Conservation (phyloP, 2,329 filamentous ascomycete genomes). For the Aspergillus uvarum region DNA sequence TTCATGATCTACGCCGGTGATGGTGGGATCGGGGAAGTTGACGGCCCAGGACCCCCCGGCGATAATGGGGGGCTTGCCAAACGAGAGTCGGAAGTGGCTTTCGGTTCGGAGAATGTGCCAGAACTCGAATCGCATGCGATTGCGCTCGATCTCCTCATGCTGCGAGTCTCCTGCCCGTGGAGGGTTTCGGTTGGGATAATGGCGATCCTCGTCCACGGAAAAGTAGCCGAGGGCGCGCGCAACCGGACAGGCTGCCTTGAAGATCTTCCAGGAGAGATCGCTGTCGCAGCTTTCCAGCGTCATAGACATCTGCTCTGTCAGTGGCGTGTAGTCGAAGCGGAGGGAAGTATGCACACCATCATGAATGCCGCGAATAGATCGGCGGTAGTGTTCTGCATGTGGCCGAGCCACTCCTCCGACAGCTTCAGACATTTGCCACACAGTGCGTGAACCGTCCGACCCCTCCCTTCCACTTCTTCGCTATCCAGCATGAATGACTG, state of each 20-base stretch:
- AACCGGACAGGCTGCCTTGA: conserved; percentile 12
- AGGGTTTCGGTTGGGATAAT: not conserved
- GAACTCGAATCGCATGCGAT: conserved; percentile 23
- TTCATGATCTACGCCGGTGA: conserved; percentile 16
- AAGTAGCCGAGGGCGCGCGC: conserved; percentile 18
- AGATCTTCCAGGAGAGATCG: conserved; percentile 16
- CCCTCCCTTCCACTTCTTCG: not conserved
- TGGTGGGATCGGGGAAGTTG: conserved; percentile 21
- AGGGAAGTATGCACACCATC: conserved; percentile 8
- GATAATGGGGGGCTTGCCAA: conserved; percentile 19
- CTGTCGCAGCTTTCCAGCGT: conserved; percentile 18
- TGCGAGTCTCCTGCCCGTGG: not conserved
- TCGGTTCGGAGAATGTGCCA: conserved; percentile 22
- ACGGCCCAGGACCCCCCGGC: conserved; percentile 18
- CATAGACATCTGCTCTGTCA: conserved; percentile 14
- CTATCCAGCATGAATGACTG: conserved; percentile 13
- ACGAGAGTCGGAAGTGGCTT: conserved; percentile 20
- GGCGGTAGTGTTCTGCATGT: conserved; percentile 8
- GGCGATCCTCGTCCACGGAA: conserved; percentile 12
- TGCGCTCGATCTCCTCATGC: conserved; percentile 10
- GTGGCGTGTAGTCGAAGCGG: too few relatives aligned
- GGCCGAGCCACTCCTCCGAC: conserved; percentile 11
- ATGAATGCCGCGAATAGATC: conserved; percentile 19
- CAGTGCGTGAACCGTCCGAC: conserved; percentile 9
- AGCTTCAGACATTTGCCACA: conserved; percentile 9